A percentile compares a stretch with the other conserved stretches of the same genome.
Conservation (phyloP, 345 rosid species). For the Alliaria petiolata region DNA sequence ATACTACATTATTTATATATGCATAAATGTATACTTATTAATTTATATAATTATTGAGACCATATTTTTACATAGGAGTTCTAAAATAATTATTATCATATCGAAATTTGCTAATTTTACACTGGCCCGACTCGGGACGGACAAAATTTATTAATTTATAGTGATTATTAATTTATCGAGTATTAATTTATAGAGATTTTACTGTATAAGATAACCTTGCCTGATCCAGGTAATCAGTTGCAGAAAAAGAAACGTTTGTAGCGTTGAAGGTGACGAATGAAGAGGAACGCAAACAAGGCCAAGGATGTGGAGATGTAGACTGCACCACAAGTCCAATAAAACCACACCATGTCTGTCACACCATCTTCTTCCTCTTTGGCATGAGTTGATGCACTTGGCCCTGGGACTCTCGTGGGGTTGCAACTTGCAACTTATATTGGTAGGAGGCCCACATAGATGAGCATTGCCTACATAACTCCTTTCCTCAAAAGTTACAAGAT, state of each 20-base stretch:
- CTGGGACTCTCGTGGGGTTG: background rate
- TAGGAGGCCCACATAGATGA: background rate
- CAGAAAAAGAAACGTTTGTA: background rate
- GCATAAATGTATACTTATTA: too few species aligned
- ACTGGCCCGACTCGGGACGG: too few species aligned
- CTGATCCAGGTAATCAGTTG: background rate
- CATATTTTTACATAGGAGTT: too few species aligned
- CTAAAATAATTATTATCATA: too few species aligned
- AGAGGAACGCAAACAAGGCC: background rate
- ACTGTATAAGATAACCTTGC: background rate
- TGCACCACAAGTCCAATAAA: slow-evolving; percentile 1
- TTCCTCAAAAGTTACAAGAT: background rate
- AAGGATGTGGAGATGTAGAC: background rate
- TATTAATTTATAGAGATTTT: too few species aligned
- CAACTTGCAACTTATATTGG: background rate
- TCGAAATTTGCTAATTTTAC: too few species aligned
- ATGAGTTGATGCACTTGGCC: background rate
- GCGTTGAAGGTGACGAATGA: background rate
- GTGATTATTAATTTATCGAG: too few species aligned
- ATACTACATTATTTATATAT: too few species aligned
- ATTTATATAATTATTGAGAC: too few species aligned
- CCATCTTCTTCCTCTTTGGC: background rate
- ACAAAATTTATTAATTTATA: too few species aligned
- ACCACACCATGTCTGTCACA: background rate
- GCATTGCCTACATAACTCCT: background rate